Base-by-base conservation (phyloP, 257 asterid species). In the Marsdenia floribunda region DNA sequence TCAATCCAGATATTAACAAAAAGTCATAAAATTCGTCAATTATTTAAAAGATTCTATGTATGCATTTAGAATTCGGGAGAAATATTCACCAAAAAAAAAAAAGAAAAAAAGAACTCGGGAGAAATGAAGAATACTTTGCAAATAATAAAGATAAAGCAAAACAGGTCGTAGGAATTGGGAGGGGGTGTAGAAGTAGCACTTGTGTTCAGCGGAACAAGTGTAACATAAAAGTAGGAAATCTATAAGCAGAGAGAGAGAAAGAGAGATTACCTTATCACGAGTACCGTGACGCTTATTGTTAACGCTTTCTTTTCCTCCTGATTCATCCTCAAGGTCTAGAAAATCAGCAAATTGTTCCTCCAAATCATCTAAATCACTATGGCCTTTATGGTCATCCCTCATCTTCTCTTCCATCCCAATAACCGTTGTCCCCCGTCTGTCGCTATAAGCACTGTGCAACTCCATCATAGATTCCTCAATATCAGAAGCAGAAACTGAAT, bases 211-310 rank as follows among this genome's bases (percentile, higher is more conserved):
- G 10, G 47, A 38, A 60, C 55, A 40, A 14, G 44, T 44, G 11
- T 21, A 6, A 2, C 53, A 37, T 15, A 64, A 79, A 40, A 11
- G 42, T 68, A 70, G 65, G 1, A 57, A 76, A 44, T 18, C 26
- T 11, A 68, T 58, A 57, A 38, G 72, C 13, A 71, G 52, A 44
- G 70, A 70, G 55, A 74, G 65, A 71, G 52, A 44, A 68, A 70
- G 55, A 74, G 65, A 67, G 50, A 71, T 61, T 73, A 94, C 98
- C 97, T 88, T 92, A 77, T 90, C 97, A 9, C 90, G 92, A 26
- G 77, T 22, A 21, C 77, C 69, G 6, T 10, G 78, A 29, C 52
- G 81, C 80, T 87, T 89, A 84, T 80, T 88, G 75, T 83, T 87
- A 65, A 78, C 88, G 70, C 75, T 86, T 85, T 77, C 85, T 72